Percentiles rank a stretch among this genome's conserved stretches.
phyloP scores from a whole-genome alignment of 306 rosid species.

The Trifolium subterraneum region DNA sequence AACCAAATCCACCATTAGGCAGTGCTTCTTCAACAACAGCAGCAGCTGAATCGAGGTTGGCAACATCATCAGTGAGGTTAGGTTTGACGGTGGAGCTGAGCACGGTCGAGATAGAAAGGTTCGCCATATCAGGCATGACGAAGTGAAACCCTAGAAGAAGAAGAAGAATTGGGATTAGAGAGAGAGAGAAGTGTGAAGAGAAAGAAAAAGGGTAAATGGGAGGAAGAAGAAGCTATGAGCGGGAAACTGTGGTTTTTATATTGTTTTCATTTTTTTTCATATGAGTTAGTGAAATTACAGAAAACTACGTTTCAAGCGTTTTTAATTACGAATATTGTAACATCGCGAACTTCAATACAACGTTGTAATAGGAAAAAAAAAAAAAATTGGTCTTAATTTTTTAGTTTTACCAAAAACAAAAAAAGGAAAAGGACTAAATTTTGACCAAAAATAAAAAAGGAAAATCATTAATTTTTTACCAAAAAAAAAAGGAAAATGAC shows the following conservation, averaged over 20 bases:
- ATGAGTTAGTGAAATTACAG: background rate
- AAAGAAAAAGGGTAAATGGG: constrained; percentile 39
- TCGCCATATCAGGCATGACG: constrained; percentile 77
- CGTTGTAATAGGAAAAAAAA: no score
- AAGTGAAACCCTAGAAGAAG: constrained; percentile 39
- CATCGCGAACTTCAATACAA: no score
- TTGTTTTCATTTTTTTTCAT: background rate
- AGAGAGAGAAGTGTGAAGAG: background rate
- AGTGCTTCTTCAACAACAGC: constrained; percentile 34
- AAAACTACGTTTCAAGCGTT: background rate
- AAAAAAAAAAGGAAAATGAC: no score
- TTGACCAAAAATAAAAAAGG: no score
- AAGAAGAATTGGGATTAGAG: background rate
- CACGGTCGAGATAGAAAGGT: constrained; percentile 51
- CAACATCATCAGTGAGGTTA: constrained; percentile 49
- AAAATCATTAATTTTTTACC: no score
- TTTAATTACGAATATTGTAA: background rate
- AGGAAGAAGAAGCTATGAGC: no score
- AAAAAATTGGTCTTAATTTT: no score
- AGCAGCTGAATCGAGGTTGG: constrained; percentile 1
- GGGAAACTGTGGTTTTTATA: no score
- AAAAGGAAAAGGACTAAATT: no score
- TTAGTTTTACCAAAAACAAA: no score
- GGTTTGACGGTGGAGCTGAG: constrained; percentile 50
- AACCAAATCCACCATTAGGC: constrained; percentile 15